phyloP scores from a whole-genome alignment of 192 early-diverging fungal genomes.

The Coemansia sp. region DNA sequence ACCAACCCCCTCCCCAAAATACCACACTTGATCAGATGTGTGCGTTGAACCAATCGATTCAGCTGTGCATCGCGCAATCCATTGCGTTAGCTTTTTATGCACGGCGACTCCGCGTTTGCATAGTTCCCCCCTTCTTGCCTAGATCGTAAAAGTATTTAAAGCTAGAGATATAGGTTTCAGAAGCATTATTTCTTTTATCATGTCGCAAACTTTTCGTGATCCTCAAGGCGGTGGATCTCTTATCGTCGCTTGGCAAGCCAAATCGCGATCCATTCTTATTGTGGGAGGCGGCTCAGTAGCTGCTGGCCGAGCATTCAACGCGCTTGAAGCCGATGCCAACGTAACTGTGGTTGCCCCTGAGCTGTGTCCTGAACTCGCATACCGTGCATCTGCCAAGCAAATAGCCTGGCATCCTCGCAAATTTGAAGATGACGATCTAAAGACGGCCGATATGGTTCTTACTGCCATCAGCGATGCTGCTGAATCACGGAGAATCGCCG shows the following conservation, averaged over 20 bases:
- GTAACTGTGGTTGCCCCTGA: constrained; percentile 75
- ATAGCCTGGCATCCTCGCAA: constrained; percentile 52
- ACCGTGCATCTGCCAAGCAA: constrained; percentile 59
- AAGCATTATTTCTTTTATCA: constrained; percentile 6
- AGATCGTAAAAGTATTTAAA: neutral
- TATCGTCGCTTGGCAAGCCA: constrained; percentile 78
- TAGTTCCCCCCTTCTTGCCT: neutral
- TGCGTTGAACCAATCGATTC: too few relatives aligned
- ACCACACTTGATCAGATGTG: too few relatives aligned
- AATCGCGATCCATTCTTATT: constrained; percentile 74
- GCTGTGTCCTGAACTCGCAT: constrained; percentile 63
- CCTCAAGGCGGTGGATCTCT: constrained; percentile 71
- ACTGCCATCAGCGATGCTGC: constrained; percentile 71
- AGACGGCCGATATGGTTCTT: constrained; percentile 57
- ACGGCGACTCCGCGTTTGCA: constrained; percentile 19
- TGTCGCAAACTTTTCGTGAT: constrained; percentile 50
- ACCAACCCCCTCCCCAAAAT: too few relatives aligned
- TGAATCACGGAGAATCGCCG: constrained; percentile 67
- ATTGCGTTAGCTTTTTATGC: constrained; percentile 14
- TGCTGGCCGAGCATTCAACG: constrained; percentile 75
- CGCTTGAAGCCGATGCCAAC: constrained; percentile 73
- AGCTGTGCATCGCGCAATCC: neutral
- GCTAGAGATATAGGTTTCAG: neutral
- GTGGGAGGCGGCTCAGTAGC: constrained; percentile 88
- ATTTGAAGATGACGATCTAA: constrained; percentile 54